Conservation (phyloP, 371 early-diverging fungal species). For the Mortierella polycephala region DNA sequence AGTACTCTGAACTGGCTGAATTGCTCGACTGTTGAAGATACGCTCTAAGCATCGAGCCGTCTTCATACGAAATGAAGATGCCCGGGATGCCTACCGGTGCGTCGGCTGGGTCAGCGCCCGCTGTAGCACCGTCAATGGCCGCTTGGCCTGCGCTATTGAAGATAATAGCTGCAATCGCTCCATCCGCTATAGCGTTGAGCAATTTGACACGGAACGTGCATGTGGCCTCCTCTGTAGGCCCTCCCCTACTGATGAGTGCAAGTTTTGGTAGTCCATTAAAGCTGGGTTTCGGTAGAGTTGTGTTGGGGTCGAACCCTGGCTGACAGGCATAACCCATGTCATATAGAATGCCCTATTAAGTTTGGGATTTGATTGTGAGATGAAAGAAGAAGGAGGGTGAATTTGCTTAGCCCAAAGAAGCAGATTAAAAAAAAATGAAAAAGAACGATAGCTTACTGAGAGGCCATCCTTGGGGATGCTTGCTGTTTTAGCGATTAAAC, state of each 20-base stretch:
- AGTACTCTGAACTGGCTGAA: background rate
- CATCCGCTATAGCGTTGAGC: slow-evolving; percentile 15
- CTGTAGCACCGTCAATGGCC: slow-evolving; percentile 30
- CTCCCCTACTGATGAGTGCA: slow-evolving; percentile 43
- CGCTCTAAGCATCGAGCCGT: slow-evolving; percentile 11
- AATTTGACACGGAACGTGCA: slow-evolving; percentile 40
- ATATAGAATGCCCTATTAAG: slow-evolving; percentile 31
- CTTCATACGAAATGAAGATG: slow-evolving; percentile 21
- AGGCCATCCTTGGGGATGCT: slow-evolving; percentile 24
- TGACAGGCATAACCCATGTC: slow-evolving; percentile 46
- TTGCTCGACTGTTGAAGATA: slow-evolving; percentile 13
- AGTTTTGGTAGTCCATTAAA: slow-evolving; percentile 34
- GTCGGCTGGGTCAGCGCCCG: slow-evolving; percentile 9
- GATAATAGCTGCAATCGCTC: slow-evolving; percentile 27
- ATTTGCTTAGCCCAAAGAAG: background rate
- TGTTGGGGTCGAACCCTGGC: slow-evolving; percentile 27
- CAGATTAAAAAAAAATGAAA: background rate
- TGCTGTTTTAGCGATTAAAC: slow-evolving; percentile 24
- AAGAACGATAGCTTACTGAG: slow-evolving; percentile 13
- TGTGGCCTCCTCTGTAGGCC: background rate
- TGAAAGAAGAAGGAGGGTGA: background rate
- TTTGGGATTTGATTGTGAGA: background rate
- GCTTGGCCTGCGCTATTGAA: slow-evolving; percentile 31
- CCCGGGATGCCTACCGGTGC: slow-evolving; percentile 23
- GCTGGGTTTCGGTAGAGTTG: slow-evolving; percentile 29